Base-by-base conservation (phyloP, 148 eudicot species). In the Salicornia ramosissima region DNA sequence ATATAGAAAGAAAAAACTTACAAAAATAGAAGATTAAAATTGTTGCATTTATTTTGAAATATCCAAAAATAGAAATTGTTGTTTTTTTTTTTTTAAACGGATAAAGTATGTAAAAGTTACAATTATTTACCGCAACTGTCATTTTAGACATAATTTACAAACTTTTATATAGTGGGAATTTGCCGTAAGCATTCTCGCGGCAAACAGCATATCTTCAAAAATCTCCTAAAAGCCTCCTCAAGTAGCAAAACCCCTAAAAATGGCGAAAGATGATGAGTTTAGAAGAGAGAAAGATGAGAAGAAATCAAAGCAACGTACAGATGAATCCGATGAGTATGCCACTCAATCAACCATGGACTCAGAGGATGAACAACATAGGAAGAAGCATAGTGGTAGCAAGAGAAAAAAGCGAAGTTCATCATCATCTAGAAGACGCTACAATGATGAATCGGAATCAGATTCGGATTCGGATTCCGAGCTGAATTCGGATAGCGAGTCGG, bases 401-500 rank as follows among this genome's bases (percentile, higher is more conserved):
- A 60, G 71, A 12, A 60, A 71, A 33, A 83, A 77, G 65, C 75
- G 79, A 12, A 69, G 53, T 59, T 75, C 81, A 0, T 81, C 85
- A 11, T 24, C 16, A 10, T 26, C 31, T 10, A 58, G 22, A 30
- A 46, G 82, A 65, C 76, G 80, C 6, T 65, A 74, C 71, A 78
- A 72, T 34, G 83, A 77, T 19, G 81, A 70, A 26, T 74, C 80
- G 25, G 72, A 67, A 62, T 84, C 85, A 52, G 86, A 76, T 21
- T 80, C 80, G 14, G 80, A 71, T 4, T 78, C 79, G 3, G 78
- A 69, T 9, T 71, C 81, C 42, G 80, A 68, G 24, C 65, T 85
- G 13, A 85, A 81, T 9, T 81, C 81, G 47, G 82, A 43, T 1
- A 70, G 79, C 52, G 82, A 72, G 36, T 74, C 84, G 77, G 82